Evolutionary conservation across 257 asterid species (phyloP).

Genomic region (Gynochthodes officinalis): DNA sequence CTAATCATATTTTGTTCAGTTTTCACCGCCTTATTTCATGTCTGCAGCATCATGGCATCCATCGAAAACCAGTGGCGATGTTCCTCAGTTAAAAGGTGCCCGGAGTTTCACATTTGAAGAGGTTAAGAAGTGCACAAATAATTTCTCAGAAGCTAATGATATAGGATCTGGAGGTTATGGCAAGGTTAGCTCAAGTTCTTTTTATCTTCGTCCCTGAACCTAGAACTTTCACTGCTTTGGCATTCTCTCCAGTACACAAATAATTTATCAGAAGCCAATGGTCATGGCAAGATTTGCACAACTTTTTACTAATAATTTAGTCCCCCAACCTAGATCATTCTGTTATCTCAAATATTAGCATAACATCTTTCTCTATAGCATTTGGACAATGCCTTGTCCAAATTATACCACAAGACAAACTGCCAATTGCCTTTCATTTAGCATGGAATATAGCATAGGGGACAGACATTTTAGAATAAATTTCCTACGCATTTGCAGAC

Average conservation of each 20-base stretch:
- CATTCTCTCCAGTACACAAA: neutral
- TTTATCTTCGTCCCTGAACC: neutral
- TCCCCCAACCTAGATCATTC: too few species aligned
- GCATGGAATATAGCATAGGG: too few species aligned
- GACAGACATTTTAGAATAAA: too few species aligned
- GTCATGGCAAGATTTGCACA: too few species aligned
- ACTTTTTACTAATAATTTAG: too few species aligned
- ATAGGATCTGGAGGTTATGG: conserved; percentile 92
- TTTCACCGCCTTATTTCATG: conserved; percentile 16
- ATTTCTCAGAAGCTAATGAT: conserved; percentile 57
- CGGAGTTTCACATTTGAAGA: conserved; percentile 69
- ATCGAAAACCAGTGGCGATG: conserved; percentile 59
- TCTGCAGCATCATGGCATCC: conserved; percentile 76
- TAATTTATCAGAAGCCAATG: too few species aligned
- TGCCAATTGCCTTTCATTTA: too few species aligned
- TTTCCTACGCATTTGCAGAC: neutral
- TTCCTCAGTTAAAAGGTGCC: conserved; percentile 79
- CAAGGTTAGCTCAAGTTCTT: conserved; percentile 47
- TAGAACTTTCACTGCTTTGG: neutral
- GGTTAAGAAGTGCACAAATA: conserved; percentile 67
- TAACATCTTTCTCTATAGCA: neutral
- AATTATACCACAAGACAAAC: neutral
- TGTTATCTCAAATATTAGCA: too few species aligned
- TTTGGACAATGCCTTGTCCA: neutral
- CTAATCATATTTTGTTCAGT: conserved; percentile 3